Percentiles rank a stretch among this genome's conserved stretches.
These are phyloP conservation scores for Lasiosphaeria ovina DNA, from an alignment of 495 filamentous ascomycete species.

Conservation along the genomic window DNA sequence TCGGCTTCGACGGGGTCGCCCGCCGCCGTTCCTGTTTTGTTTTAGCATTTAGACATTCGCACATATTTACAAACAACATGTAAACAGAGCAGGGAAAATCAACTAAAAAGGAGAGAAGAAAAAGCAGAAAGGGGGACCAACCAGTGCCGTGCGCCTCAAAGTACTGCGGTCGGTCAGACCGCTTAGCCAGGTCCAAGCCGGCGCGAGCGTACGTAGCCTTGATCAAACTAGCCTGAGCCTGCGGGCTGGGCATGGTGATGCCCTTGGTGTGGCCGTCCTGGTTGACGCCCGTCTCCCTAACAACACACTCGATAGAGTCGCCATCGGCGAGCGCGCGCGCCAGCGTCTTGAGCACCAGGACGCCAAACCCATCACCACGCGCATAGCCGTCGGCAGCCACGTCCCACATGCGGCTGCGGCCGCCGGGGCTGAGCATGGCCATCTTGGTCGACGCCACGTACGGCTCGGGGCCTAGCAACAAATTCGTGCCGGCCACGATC, in stretches of 20 bases:
- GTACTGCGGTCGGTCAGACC: slow-evolving; percentile 41
- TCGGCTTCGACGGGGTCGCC: slow-evolving; percentile 40
- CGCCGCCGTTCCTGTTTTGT: slow-evolving; percentile 24
- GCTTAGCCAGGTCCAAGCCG: slow-evolving; percentile 33
- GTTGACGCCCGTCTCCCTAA: slow-evolving; percentile 54
- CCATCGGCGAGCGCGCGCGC: slow-evolving; percentile 46
- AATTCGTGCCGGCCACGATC: slow-evolving; percentile 50
- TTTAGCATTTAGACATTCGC: too few species aligned
- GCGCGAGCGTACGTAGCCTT: slow-evolving; percentile 45
- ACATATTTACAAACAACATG: too few species aligned
- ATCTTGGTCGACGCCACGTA: slow-evolving; percentile 29
- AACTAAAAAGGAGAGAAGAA: too few species aligned
- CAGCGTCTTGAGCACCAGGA: slow-evolving; percentile 26
- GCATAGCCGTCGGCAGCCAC: slow-evolving; percentile 59
- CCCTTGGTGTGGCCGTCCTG: slow-evolving; percentile 49
- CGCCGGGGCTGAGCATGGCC: slow-evolving; percentile 36
- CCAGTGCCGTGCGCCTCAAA: slow-evolving; percentile 31
- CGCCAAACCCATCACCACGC: slow-evolving; percentile 56
- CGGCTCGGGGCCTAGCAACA: slow-evolving; percentile 48
- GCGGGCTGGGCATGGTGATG: slow-evolving; percentile 51
- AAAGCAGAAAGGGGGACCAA: too few species aligned
- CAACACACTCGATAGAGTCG: slow-evolving; percentile 56
- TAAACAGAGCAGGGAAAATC: too few species aligned
- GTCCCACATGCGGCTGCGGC: slow-evolving; percentile 56
- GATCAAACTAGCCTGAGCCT: slow-evolving; percentile 52